Conservation (phyloP, 768 basidiomycete genomes). For the Russula earlei region DNA sequence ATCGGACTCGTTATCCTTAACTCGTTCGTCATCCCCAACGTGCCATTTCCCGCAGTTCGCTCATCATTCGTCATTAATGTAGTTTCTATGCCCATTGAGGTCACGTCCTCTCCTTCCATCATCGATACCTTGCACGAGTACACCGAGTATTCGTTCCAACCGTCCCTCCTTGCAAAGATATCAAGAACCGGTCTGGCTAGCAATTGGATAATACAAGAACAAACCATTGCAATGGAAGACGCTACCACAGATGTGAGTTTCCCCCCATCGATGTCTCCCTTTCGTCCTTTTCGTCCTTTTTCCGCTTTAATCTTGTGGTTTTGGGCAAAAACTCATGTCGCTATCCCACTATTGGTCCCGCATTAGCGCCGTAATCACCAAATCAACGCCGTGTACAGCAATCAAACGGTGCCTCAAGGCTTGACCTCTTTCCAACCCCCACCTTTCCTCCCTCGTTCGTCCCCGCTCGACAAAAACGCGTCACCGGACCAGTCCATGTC, state of each 20-base stretch:
- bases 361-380: constrained; percentile 21
- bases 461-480: constrained; percentile 17
- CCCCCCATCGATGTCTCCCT: background rate
- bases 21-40: constrained; percentile 28
- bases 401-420: constrained; percentile 17
- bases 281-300: background rate
- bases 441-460: constrained; percentile 16
- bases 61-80: constrained; percentile 7
- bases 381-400: constrained; percentile 20
- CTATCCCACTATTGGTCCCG: constrained; percentile 2
- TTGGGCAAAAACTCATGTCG: constrained; percentile 11
- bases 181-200: constrained; percentile 26
- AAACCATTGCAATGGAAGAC: constrained; percentile 23
- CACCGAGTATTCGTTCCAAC: constrained; percentile 26
- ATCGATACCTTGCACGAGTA: constrained; percentile 31
- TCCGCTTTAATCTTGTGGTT: background rate
- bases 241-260: constrained; percentile 17
- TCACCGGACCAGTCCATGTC: constrained; percentile 29
- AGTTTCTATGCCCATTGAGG: constrained; percentile 63
- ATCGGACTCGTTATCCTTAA: constrained; percentile 44
- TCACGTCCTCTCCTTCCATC: constrained; percentile 43
- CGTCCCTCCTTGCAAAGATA: constrained; percentile 29
- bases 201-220: constrained; percentile 43
- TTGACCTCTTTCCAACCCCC: constrained; percentile 19
- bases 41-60: constrained; percentile 23